Evolutionary conservation across 202 grass and related monocot genomes (phyloP).

Genomic region (Bolboschoenoplectus hybrid): DNA sequence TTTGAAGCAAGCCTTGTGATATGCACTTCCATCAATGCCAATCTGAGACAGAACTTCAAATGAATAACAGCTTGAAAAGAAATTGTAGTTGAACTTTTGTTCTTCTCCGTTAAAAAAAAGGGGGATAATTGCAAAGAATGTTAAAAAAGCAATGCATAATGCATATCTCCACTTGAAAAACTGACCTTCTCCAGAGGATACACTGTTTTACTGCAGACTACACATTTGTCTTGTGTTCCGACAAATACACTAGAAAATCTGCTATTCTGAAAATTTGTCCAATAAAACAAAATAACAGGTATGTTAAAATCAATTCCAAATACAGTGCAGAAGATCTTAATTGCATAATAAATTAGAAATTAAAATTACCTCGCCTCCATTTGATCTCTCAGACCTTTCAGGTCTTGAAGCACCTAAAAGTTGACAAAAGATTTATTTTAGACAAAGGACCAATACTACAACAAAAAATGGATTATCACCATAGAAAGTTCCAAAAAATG

Average conservation of each 20-base stretch:
- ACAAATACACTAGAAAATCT: constrained; percentile 82
- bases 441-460: constrained; percentile 25
- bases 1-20: constrained; percentile 94
- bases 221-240: constrained; percentile 82
- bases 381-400: constrained; percentile 70
- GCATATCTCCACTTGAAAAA: neutral
- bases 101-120: neutral
- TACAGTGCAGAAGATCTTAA: neutral
- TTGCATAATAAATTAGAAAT: constrained; percentile 3
- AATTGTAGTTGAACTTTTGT: constrained; percentile 2
- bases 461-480: neutral
- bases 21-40: constrained; percentile 65
- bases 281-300: constrained; percentile 17
- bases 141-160: neutral
- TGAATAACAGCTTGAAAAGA: constrained; percentile 10
- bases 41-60: constrained; percentile 57
- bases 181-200: constrained; percentile 89
- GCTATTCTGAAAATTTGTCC: constrained; percentile 47
- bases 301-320: constrained; percentile 15
- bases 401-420: constrained; percentile 63
- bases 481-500: neutral
- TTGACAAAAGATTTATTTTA: constrained; percentile 16
- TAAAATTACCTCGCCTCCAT: constrained; percentile 63
- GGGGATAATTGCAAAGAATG: neutral
- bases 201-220: constrained; percentile 84